Conservation (phyloP, 805 yeast species). For the Lipomyces mesembrius region DNA sequence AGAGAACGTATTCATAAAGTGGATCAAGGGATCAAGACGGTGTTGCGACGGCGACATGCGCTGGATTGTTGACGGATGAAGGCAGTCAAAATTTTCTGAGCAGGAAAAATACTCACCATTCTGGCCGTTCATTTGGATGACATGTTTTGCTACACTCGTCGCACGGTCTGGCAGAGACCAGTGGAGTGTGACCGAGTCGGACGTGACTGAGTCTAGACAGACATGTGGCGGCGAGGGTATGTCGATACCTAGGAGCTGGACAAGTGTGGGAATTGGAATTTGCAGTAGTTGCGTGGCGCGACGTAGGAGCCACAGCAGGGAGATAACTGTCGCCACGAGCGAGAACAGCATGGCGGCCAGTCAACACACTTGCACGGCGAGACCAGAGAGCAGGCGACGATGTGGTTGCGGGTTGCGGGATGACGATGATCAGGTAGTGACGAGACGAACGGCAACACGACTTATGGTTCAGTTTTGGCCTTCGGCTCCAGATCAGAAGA, state of each 20-base stretch:
- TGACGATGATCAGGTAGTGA: not conserved
- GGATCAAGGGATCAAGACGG: not conserved
- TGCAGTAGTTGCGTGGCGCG: conserved; percentile 45
- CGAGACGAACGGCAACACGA: not conserved
- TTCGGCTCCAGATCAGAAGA: not conserved
- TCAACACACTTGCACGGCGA: not conserved
- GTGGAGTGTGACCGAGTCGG: conserved; percentile 43
- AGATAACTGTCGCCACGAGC: conserved; percentile 41
- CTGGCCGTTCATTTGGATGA: conserved; percentile 45
- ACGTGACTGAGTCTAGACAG: conserved; percentile 43
- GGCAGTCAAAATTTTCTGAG: not conserved
- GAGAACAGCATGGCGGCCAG: conserved; percentile 32
- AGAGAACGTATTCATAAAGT: not conserved
- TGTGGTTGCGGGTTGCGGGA: not conserved
- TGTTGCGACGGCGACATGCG: not conserved
- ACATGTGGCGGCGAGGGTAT: conserved; percentile 46
- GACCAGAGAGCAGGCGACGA: not conserved
- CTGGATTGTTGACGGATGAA: not conserved
- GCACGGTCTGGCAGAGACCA: conserved; percentile 46
- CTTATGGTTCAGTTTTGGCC: too few species aligned
- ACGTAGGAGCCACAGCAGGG: conserved; percentile 46
- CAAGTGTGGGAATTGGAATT: conserved; percentile 45
- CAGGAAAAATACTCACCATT: conserved; percentile 37
- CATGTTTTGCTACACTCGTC: conserved; percentile 42
- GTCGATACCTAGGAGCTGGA: conserved; percentile 46